Evolutionary conservation across 495 filamentous ascomycete genomes (phyloP), one percentile per base, ranked within the genome.

Genomic region (Hypoxylon lenormandii): DNA sequence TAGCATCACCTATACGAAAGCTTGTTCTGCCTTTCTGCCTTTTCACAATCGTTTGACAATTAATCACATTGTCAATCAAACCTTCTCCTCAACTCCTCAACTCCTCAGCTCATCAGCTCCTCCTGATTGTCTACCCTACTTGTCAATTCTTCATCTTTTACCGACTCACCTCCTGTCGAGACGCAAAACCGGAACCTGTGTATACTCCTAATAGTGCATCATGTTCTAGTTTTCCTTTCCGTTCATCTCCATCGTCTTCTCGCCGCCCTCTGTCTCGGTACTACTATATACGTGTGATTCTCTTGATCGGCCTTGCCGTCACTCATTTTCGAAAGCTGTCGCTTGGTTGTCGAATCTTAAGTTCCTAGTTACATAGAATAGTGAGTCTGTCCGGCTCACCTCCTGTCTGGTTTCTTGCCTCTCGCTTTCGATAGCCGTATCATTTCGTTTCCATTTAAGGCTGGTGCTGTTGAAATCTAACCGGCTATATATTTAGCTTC

Each of bases 221-320:
- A 76, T 76, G 74, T 76, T 76, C 72, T 76, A 76, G 72, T 58
- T 67, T 65, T 43, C 45, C 43, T 56, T 56, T 42, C 59, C 55
- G 62, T 52, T 45, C 42, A 66, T 48, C 55, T 46, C 59, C 63
- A 51, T 63, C 58, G 23, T 70, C 57, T 64, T 33, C 37, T 66
- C 64, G 69, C 64, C 55, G 71, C 63, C 71, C 63, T 57, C 67
- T 56, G 67, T 76, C 57, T 50, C 60, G 73, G 73, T 76, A 58
- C 52, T 72, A 69, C 71, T 72, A 53, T 73, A 33, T 64, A 64
- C 62, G 74, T 76, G 71, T 70, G 47, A 74, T 65, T 74, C 67
- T 74, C 15, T n/a, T 45, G 49, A 61, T 52, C 38, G 60, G 54
- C 36, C 18, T 36, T 53, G 48, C 42, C 49, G 16, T 59, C n/a